Percentiles rank a stretch among this genome's conserved stretches.
Conservation (phyloP, 1,284 basidiomycete species). For the Rhodofomes roseus region DNA sequence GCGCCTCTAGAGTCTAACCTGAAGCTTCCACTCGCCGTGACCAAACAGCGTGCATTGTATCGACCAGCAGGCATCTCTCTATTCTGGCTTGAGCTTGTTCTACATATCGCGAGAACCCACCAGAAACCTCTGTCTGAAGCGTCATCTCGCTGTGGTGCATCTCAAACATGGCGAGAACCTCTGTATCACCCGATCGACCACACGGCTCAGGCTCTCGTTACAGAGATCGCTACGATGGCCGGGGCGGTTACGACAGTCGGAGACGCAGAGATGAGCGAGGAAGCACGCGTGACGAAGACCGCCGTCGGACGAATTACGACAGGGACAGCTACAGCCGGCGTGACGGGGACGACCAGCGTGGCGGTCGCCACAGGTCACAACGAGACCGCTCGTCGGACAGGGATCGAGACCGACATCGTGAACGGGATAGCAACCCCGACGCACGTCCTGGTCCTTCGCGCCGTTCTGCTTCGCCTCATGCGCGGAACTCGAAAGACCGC, state of each 20-base stretch:
- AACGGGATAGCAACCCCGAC: conserved; percentile 15
- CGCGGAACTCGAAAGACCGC: conserved; percentile 34
- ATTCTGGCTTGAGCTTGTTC: no score
- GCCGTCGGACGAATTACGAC: neutral
- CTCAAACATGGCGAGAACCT: conserved; percentile 2
- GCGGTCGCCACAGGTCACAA: conserved; percentile 18
- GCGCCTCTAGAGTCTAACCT: no score
- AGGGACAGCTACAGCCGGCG: conserved; percentile 6
- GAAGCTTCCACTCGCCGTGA: no score
- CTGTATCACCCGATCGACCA: conserved; percentile 12
- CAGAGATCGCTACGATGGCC: conserved; percentile 5
- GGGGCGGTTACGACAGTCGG: conserved; percentile 33
- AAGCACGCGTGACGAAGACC: neutral
- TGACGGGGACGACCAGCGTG: conserved; percentile 27
- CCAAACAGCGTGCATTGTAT: no score
- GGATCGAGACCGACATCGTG: conserved; percentile 12
- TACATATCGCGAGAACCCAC: no score
- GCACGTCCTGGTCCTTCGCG: conserved; percentile 35
- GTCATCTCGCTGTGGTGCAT: neutral
- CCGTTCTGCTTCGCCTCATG: conserved; percentile 55
- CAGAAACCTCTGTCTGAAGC: no score
- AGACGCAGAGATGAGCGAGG: conserved; percentile 31
- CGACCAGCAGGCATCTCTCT: neutral
- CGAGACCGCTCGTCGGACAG: conserved; percentile 23
- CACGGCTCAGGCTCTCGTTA: conserved; percentile 1